A percentile compares a stretch with the other conserved stretches of the same genome.
Evolutionary conservation across 2,329 filamentous ascomycete genomes (phyloP).

Genomic region (Phyllosticta capitalensis): DNA sequence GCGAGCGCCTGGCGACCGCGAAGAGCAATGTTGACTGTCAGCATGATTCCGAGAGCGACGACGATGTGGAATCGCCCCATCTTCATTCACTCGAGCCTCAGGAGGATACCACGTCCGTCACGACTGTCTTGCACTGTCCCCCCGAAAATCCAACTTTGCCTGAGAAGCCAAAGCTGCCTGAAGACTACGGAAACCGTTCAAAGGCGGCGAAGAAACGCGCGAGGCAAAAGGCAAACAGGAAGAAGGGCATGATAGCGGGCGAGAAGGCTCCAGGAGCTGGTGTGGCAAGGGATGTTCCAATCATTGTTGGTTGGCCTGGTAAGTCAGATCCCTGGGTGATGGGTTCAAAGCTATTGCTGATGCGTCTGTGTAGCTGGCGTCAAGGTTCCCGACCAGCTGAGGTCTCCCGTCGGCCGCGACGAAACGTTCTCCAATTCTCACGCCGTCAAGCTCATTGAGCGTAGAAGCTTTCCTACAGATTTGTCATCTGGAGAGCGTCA

Average conservation of each 20-base stretch:
- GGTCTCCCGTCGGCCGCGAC: background rate
- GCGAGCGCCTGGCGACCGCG: too few species aligned
- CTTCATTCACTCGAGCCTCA: too few species aligned
- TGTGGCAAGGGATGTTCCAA: background rate
- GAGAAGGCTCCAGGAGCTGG: background rate
- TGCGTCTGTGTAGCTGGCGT: background rate
- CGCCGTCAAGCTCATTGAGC: background rate
- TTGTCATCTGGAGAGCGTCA: background rate
- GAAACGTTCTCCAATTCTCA: background rate
- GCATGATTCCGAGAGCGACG: too few species aligned
- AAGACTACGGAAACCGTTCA: background rate
- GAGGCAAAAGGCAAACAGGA: background rate
- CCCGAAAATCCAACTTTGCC: background rate
- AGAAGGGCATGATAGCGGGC: background rate
- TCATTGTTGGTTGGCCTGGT: background rate
- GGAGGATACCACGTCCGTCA: too few species aligned
- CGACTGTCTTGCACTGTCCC: too few species aligned
- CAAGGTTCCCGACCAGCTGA: background rate
- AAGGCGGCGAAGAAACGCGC: background rate
- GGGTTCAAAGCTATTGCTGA: background rate
- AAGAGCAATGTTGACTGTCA: too few species aligned
- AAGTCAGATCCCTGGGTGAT: background rate
- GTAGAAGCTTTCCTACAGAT: background rate
- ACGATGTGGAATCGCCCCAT: too few species aligned
- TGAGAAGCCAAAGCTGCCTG: background rate